Base-by-base conservation (phyloP, 2,329 filamentous ascomycete genomes). In the Xylariales sp. region DNA sequence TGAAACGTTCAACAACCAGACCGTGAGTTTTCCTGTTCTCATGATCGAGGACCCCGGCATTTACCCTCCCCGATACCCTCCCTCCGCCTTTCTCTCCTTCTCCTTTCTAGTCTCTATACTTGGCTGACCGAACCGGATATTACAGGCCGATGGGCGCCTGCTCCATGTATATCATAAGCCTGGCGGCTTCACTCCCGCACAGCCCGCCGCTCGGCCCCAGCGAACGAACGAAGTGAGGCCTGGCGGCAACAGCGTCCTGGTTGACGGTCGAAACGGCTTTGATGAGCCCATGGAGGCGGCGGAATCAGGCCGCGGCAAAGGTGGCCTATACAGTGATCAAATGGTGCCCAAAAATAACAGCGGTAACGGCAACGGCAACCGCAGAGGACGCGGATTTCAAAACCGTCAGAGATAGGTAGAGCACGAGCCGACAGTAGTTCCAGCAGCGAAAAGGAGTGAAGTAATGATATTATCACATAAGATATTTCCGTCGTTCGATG, bases 1-100 rank as follows among this genome's bases (percentile, higher is more conserved):
- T 52, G 70, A 76, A 41, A 85, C 74, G 4, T 91, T 91, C 60
- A 83, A 93, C 61, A 81, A 85, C 56, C 82, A 88, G 66, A 88
- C 79, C 55, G 85, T 87, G 57, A 49, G 79, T 62, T 25, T 25
- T 34, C 30, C 7, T 16, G 16, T 15, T 13, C 20, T 38, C 6
- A 14, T 23, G 18, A 10, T 14, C 21, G 17, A 17, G 17, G 12
- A 16, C 12, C 16, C 2, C n/a, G 13, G 19, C 10, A 12, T 15
- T 38, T 6, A 16, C 28, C 29, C 19, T 34, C 19, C 38, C 37
- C 38, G 37, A 36, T 23, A 30, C 38, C 7, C 18, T 17, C 17
- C 38, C 27, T 30, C 20, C n/a, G n/a, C n/a, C n/a, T n/a, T n/a
- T n/a, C n/a, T n/a, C n/a, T n/a, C n/a, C n/a, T n/a, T n/a, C n/a